These are phyloP conservation scores for Cladosporium oxysporum DNA, from an alignment of 2,329 filamentous ascomycete species.

Conservation along the genomic window DNA sequence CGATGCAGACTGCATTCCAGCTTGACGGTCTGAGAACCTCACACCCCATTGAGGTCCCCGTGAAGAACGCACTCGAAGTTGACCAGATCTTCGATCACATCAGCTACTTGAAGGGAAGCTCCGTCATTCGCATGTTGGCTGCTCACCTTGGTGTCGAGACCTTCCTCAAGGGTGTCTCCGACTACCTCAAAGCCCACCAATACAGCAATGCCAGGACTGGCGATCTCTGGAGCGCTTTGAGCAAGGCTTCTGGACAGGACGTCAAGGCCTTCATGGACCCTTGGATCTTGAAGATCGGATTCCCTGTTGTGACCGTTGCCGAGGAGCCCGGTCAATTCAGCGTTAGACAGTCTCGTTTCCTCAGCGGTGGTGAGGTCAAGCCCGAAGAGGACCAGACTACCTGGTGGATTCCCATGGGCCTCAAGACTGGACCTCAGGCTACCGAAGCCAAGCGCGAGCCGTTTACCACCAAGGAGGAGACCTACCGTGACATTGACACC, in stretches of 20 bases:
- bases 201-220: conserved; percentile 90
- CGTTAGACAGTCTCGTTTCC: conserved; percentile 83
- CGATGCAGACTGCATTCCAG: conserved; percentile 85
- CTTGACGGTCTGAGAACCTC: conserved; percentile 89
- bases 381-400: conserved; percentile 85
- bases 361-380: conserved; percentile 88
- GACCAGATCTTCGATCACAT: conserved; percentile 98
- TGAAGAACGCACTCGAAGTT: conserved; percentile 89
- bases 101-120: conserved; percentile 94
- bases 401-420: conserved; percentile 92
- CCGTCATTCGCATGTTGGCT: conserved; percentile 93
- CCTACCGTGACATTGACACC: conserved; percentile 70
- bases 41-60: conserved; percentile 94
- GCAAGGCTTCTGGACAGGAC: conserved; percentile 83
- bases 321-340: conserved; percentile 82
- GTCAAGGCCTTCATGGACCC: conserved; percentile 85
- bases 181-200: conserved; percentile 84
- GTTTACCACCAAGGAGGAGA: conserved; percentile 75
- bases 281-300: conserved; percentile 95
- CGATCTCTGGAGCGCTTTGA: conserved; percentile 86
- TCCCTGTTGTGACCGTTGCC: conserved; percentile 82
- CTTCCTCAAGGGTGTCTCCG: conserved; percentile 86
- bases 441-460: conserved; percentile 65
- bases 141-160: conserved; percentile 83
- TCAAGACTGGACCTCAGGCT: conserved; percentile 72